Base-by-base conservation (phyloP, 805 yeast genomes). In the Ogataea ramenticola region DNA sequence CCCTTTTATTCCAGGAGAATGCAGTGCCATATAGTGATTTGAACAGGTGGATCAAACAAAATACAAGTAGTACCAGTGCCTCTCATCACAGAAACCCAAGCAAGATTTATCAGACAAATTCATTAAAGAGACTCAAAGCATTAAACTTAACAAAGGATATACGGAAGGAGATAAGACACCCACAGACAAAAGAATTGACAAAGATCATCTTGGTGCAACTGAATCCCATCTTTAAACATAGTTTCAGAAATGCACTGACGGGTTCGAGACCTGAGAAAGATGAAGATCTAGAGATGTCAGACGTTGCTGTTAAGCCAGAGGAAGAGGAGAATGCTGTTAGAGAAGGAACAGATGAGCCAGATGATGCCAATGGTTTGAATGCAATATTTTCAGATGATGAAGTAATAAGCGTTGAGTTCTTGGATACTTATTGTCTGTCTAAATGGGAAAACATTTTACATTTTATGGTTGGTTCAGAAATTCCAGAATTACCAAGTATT, bases 381-480 rank as follows among this genome's bases (percentile, higher is more conserved):
- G 43, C 75, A 55, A 80, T 95, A 2, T 86, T 87, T 67, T 96
- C 95, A n/a, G 79, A 31, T 74, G 74, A 77, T 38, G 74, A 76
- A 44, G 66, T 67, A 27, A 83, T 85, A 4, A 80, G 77, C 39
- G 63, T 80, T n/a, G 74, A 71, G 32, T 83, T 82, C 54, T 68
- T 91, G 40, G 95, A 87, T 52, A 70, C 70, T 34, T 90, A 88
- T 64, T 95, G 96, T 14, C 75, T 88, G 7, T 76, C 74, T 39
- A 88, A 85, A 58, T 93, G 99, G 99, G 99, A 93, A 60, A 79
- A 87, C 8, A 91, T 93, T 52, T 70, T 93, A 54, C 98, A 93
- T 70, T 93, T 83, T 67, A 91, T 93, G 98, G 99, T 93, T 37
- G 96, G 98, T 2, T 87, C 97, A 0, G 86, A 86, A 42, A 66